These are phyloP conservation scores for Mesostigma viride DNA, from an alignment of 139 green algal species.

Conservation along the genomic window DNA sequence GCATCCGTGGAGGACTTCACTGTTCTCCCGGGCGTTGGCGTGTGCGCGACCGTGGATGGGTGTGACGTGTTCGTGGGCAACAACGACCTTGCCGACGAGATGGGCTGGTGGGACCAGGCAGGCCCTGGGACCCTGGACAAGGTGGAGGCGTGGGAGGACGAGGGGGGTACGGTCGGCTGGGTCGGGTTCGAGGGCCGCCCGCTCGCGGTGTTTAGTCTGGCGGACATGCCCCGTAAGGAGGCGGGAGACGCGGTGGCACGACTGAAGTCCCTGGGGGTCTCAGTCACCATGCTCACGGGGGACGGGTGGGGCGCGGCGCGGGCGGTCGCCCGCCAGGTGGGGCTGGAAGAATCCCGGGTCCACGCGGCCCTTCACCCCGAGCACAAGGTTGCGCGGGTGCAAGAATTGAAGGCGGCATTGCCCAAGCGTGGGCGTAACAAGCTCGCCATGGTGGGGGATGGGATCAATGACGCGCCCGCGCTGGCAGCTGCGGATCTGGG, in stretches of 20 bases:
- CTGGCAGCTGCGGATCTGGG: conserved; percentile 36
- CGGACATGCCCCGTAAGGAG: conserved; percentile 13
- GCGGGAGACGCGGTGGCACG: conserved; percentile 20
- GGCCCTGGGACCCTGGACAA: too few relatives aligned
- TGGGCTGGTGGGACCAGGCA: too few relatives aligned
- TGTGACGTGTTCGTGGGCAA: conserved; percentile 29
- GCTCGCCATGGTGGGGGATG: conserved; percentile 56
- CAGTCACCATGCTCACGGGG: conserved; percentile 46
- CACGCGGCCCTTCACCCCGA: conserved; percentile 25
- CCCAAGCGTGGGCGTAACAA: conserved; percentile 7
- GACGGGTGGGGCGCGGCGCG: conserved; percentile 39
- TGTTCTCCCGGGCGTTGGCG: conserved; percentile 24
- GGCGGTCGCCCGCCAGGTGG: conserved; percentile 32
- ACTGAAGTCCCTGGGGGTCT: conserved; percentile 26
- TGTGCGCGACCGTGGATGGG: conserved; percentile 24
- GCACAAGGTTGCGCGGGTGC: conserved; percentile 37
- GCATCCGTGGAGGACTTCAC: conserved; percentile 25
- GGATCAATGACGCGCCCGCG: conserved; percentile 54
- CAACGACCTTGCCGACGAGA: conserved; percentile 11
- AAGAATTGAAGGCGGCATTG: conserved; percentile 8
- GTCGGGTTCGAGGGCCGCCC: conserved; percentile 29
- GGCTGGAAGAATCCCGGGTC: conserved; percentile 18
- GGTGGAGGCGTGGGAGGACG: conserved; percentile 6
- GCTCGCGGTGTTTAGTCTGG: conserved; percentile 12
- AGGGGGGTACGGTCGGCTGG: conserved; percentile 30